Evolutionary conservation across 2,329 filamentous ascomycete species (phyloP).

Genomic region (Talaromyces verruculosus): DNA sequence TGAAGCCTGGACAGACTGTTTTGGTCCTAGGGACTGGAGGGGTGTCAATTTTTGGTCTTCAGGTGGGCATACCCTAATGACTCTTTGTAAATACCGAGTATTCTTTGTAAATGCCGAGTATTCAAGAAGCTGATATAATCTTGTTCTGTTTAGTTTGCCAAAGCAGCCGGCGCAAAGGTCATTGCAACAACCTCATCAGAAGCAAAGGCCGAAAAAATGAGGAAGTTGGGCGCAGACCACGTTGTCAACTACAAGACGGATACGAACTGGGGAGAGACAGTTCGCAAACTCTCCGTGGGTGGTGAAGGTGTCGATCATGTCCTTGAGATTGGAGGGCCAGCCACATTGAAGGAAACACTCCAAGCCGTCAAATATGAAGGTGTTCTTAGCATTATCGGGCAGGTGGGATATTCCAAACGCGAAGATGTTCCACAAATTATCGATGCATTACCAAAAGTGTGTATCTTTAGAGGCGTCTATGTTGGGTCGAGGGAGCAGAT

Average conservation of each 20-base stretch:
- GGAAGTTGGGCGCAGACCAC: slow-evolving; percentile 57
- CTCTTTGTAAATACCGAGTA: too few species aligned
- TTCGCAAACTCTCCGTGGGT: slow-evolving; percentile 51
- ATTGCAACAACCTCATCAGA: slow-evolving; percentile 61
- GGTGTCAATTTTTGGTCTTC: slow-evolving; percentile 57
- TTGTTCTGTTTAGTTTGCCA: slow-evolving; percentile 42
- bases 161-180: slow-evolving; percentile 53
- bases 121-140: not conserved
- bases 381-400: slow-evolving; percentile 58
- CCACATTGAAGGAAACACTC: slow-evolving; percentile 59
- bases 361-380: slow-evolving; percentile 57
- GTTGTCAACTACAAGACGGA: slow-evolving; percentile 62
- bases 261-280: slow-evolving; percentile 61
- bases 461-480: slow-evolving; percentile 58
- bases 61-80: not conserved
- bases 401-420: slow-evolving; percentile 51
- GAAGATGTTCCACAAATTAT: slow-evolving; percentile 54
- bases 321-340: slow-evolving; percentile 65
- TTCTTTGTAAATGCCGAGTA: too few species aligned
- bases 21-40: slow-evolving; percentile 63
- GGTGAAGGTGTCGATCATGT: slow-evolving; percentile 62
- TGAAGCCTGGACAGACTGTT: slow-evolving; percentile 58
- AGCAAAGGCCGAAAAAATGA: slow-evolving; percentile 55
- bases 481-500: slow-evolving; percentile 58
- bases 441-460: slow-evolving; percentile 52